Evolutionary conservation across 2,329 filamentous ascomycete species (phyloP), one percentile per base, ranked within the genome.

Genomic region (Penicillium sclerotiorum): DNA sequence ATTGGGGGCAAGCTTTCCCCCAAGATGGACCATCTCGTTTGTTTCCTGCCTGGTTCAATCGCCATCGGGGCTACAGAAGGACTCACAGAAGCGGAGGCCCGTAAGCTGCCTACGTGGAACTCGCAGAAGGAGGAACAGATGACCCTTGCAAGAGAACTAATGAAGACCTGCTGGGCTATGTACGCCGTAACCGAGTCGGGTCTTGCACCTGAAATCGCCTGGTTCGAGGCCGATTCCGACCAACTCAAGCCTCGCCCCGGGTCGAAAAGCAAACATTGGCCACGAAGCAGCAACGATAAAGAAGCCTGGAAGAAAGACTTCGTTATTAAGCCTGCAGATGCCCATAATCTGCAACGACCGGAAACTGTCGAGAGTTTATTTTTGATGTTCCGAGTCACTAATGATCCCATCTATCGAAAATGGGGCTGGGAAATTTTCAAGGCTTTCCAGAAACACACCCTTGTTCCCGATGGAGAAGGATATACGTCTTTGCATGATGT

Each of bases 341-440:
- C 80, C 40, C 92, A 96, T 73, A 97, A 97, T 68, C 77, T 96
- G 28, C 93, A 96, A 71, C 82, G 93, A 33, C 93, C 93, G 0
- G 92, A 96, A 76, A 96, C 92, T 0, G 87, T 95, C 5, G 92
- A 96, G 76, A 90, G 85, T 56, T 75, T 96, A 53, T 92, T 96
- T 64, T 93, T 96, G 74, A 95, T 97, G 90, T 97, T 90, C 87
- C 85, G 93, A 57, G 94, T 96, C 68, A 96, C 93, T 0, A 89
- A 88, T 23, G 90, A 96, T 52, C 76, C 81, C 32, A 86, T 84
- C 56, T 97, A 97, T 71, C 82, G 93, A 27, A 85, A 95, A 65
- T 96, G 91, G 92, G 93, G 93, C 13, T 96, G 92, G 92, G 86
- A 95, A 59, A 96, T 97, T 85, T 96, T 96, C 75, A 84, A 88